These are phyloP conservation scores for Collybia nuda DNA, from an alignment of 768 basidiomycete genomes.

Conservation along the genomic window DNA sequence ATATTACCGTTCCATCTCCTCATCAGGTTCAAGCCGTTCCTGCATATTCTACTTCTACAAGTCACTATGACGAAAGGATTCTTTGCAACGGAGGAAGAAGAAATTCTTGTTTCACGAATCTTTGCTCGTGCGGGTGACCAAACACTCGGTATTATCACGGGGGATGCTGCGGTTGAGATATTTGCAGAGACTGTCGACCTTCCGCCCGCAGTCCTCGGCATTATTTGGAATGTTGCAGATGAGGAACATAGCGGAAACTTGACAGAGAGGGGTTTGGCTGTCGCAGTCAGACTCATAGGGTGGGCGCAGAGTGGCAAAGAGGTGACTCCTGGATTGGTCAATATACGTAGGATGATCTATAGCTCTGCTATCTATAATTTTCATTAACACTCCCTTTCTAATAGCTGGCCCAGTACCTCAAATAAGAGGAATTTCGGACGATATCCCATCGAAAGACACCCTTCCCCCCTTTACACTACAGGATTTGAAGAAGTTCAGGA, in stretches of 20 bases:
- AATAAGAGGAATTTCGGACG: conserved; percentile 25
- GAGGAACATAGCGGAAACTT: conserved; percentile 57
- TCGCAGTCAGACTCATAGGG: conserved; percentile 63
- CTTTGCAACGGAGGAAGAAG: conserved; percentile 26
- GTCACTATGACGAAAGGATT: conserved; percentile 15
- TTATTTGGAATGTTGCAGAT: conserved; percentile 68
- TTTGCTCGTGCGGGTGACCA: conserved; percentile 22
- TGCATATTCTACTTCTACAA: background rate
- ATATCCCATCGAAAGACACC: conserved; percentile 5
- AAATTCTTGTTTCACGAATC: conserved; percentile 25
- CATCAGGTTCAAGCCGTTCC: background rate
- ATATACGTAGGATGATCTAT: conserved; percentile 39
- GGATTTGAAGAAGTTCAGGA: conserved; percentile 55
- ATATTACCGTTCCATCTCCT: no score
- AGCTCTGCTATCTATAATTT: background rate
- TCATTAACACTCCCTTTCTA: conserved; percentile 4
- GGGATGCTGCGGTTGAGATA: conserved; percentile 55
- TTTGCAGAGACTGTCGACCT: conserved; percentile 51
- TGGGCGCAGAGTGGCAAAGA: conserved; percentile 58
- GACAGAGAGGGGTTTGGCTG: conserved; percentile 52
- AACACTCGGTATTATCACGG: conserved; percentile 20
- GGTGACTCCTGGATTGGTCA: conserved; percentile 37
- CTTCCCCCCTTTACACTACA: conserved; percentile 47
- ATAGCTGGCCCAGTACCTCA: conserved; percentile 53
- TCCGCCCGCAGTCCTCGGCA: conserved; percentile 50